Percentiles rank a stretch among this genome's conserved stretches.
phyloP scores from a whole-genome alignment of 2,329 filamentous ascomycete genomes.

The Fusarium sp. region DNA sequence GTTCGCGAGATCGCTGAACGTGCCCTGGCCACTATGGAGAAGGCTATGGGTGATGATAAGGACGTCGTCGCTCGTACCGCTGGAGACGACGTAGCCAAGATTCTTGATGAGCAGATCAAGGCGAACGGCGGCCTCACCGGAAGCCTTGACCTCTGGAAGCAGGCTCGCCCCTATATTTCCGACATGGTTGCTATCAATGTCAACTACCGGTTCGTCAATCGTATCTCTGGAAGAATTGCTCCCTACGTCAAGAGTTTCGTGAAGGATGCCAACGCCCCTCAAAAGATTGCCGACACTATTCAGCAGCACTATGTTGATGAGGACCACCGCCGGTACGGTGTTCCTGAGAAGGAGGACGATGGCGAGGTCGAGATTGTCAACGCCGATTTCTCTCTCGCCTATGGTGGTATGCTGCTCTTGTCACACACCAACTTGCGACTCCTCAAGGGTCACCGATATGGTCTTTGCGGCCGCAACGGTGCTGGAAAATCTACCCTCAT shows the following conservation, averaged over 20 bases:
- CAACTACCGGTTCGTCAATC: constrained; percentile 80
- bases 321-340: constrained; percentile 86
- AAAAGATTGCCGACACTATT: constrained; percentile 76
- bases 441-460: constrained; percentile 96
- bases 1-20: constrained; percentile 89
- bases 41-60: constrained; percentile 83
- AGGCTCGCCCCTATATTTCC: constrained; percentile 77
- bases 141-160: constrained; percentile 70
- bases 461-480: constrained; percentile 95
- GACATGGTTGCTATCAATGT: constrained; percentile 89
- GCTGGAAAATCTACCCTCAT: constrained; percentile 99
- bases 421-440: constrained; percentile 95
- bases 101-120: constrained; percentile 81
- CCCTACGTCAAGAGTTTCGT: constrained; percentile 82
- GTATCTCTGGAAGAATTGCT: constrained; percentile 73
- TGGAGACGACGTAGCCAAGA: constrained; percentile 75
- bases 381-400: constrained; percentile 95
- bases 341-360: constrained; percentile 86
- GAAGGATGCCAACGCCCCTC: constrained; percentile 65
- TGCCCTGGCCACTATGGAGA: constrained; percentile 86
- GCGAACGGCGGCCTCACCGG: constrained; percentile 70
- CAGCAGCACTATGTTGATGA: constrained; percentile 82
- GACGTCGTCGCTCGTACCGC: constrained; percentile 73
- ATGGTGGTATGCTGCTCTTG: constrained; percentile 95
- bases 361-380: constrained; percentile 97